Evolutionary conservation across 371 early-diverging fungal genomes (phyloP), one percentile per base, ranked within the genome.

Genomic region (Nematocida sp.): DNA sequence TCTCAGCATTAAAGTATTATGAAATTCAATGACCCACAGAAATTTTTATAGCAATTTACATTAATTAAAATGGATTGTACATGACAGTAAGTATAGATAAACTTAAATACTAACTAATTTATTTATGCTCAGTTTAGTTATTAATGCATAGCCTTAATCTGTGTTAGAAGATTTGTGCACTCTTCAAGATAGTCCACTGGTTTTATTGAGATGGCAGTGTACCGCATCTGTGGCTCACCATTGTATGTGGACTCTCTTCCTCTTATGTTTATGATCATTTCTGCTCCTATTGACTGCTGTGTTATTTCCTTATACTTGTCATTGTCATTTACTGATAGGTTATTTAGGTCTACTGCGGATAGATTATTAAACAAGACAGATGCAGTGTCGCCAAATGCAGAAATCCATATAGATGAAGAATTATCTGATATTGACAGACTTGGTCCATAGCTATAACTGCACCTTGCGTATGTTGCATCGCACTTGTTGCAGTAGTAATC

Each of bases 401-500:
- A 89, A 27, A 93, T 71, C 92, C 92, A 96, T 23, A 89, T 75
- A 72, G 91, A 90, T 18, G 93, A 92, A 0, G 93, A 91, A 58
- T 89, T 86, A 84, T 97, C 97, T 72, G 89, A 85, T 23, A 92
- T 86, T 74, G 89, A 90, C 52, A 91, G 55, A 2, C 89, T 88
- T 15, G 58, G 25, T 54, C 52, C 72, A 73, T 83, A 90, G 89
- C 92, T 86, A 88, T 92, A 92, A 0, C 89, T 86, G 4, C 94
- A 94, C 0, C 84, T 84, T 2, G 89, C 89, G 80, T 84, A 91
- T 0, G 86, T 78, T 70, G 88, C 88, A 80, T 90, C 88, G 85
- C 96, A 95, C 84, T 93, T 94, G 78, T 94, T 95, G 85, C 97
- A 97, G 55, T 94, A 96, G 52, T 84, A 85, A 15, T 18, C 20